phyloP scores from a whole-genome alignment of 805 yeast genomes.

The Pichia exigua region DNA sequence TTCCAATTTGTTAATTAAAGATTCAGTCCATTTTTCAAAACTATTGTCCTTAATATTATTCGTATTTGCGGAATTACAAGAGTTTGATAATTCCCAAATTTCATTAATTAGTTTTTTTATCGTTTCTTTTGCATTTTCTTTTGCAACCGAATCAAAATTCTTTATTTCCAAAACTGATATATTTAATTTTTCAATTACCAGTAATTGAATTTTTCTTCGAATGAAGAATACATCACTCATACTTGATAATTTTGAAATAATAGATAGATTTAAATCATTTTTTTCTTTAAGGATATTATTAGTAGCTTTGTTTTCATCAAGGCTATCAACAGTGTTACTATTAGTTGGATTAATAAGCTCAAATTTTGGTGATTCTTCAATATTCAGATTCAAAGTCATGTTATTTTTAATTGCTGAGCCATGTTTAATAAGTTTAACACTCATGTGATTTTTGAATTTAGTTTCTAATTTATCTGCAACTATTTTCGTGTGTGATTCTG shows the following conservation, averaged over 20 bases:
- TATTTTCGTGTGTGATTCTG: neutral
- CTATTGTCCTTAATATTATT: slow-evolving; percentile 14
- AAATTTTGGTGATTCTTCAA: slow-evolving; percentile 6
- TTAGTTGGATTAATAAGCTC: neutral
- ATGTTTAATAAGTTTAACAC: neutral
- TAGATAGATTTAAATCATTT: slow-evolving; percentile 15
- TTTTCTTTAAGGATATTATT: neutral
- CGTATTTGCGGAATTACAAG: slow-evolving; percentile 19
- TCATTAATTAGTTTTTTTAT: slow-evolving; percentile 14
- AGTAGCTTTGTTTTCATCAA: neutral
- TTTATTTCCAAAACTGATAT: slow-evolving; percentile 11
- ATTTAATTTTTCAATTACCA: slow-evolving; percentile 21
- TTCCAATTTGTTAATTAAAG: slow-evolving; percentile 12
- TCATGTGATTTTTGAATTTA: neutral
- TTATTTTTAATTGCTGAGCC: slow-evolving; percentile 8
- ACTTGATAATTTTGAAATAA: slow-evolving; percentile 25
- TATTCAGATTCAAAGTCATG: slow-evolving; percentile 18
- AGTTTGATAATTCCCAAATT: slow-evolving; percentile 22
- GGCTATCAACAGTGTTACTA: neutral
- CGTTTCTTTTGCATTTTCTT: slow-evolving; percentile 15
- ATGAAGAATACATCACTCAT: slow-evolving; percentile 30
- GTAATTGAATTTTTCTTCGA: slow-evolving; percentile 30
- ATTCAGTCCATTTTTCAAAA: slow-evolving; percentile 20
- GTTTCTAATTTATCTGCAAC: neutral
- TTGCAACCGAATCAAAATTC: slow-evolving; percentile 10